Conservation (phyloP, 192 early-diverging fungal genomes). For the Phlyctochytrium arcticum region DNA sequence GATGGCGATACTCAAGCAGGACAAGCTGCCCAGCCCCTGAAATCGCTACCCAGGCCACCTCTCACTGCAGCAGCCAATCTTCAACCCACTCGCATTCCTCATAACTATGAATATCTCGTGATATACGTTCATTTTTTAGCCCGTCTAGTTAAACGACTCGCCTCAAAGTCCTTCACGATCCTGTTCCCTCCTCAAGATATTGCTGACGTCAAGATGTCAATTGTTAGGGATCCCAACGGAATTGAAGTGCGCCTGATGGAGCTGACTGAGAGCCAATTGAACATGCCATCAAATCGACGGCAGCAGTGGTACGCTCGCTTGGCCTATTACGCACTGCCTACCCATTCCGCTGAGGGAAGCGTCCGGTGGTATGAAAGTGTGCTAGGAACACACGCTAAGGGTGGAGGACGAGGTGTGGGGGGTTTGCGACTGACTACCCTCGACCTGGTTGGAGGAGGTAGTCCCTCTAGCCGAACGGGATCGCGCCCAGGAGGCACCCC, state of each 20-base stretch:
- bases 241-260: conserved; percentile 52
- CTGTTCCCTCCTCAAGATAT: conserved; percentile 28
- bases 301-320: conserved; percentile 52
- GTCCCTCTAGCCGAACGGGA: neutral
- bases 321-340: conserved; percentile 50
- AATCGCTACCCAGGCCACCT: too few species aligned
- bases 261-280: conserved; percentile 39
- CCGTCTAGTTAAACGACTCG: conserved; percentile 44
- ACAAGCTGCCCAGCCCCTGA: neutral
- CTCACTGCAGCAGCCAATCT: neutral
- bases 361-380: conserved; percentile 36
- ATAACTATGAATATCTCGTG: conserved; percentile 51
- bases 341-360: conserved; percentile 24
- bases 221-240: conserved; percentile 48
- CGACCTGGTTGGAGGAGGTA: conserved; percentile 7
- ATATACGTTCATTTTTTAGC: conserved; percentile 56
- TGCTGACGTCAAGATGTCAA: conserved; percentile 45
- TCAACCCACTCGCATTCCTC: neutral
- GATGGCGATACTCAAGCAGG: neutral
- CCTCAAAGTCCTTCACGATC: conserved; percentile 36
- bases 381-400: conserved; percentile 20
- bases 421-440: conserved; percentile 23
- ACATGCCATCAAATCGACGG: conserved; percentile 27
- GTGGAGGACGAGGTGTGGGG: conserved; percentile 3
- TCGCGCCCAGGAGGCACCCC: neutral